Evolutionary conservation across 805 yeast species (phyloP).

Genomic region (Candida khao-thaluensis): DNA sequence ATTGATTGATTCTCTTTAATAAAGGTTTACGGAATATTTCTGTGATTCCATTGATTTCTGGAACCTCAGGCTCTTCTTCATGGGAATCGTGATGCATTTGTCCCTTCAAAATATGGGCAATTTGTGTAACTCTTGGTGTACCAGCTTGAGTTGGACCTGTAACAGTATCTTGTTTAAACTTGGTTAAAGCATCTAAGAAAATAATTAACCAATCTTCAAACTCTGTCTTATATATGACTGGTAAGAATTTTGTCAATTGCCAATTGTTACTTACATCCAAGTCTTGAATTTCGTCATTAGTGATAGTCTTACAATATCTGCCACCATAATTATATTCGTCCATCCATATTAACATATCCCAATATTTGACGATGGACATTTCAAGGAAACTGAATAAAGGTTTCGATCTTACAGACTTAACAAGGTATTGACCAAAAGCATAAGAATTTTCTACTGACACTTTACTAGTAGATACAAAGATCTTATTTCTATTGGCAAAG

Average conservation of each 20-base stretch:
- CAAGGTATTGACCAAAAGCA: conserved; percentile 83
- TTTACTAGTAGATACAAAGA: conserved; percentile 73
- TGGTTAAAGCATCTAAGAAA: conserved; percentile 67
- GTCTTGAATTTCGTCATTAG: conserved; percentile 43
- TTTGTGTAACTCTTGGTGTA: conserved; percentile 68
- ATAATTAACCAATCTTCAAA: conserved; percentile 85
- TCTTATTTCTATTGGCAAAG: conserved; percentile 74
- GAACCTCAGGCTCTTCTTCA: conserved; percentile 23
- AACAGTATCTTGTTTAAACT: conserved; percentile 45
- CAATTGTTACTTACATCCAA: conserved; percentile 60
- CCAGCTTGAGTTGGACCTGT: conserved; percentile 36
- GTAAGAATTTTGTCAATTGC: conserved; percentile 77
- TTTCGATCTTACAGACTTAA: conserved; percentile 73
- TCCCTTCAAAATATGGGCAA: conserved; percentile 52
- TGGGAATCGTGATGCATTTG: conserved; percentile 35
- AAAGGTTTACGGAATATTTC: conserved; percentile 62
- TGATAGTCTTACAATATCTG: conserved; percentile 47
- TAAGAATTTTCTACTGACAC: conserved; percentile 80
- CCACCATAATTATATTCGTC: conserved; percentile 89
- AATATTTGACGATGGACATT: conserved; percentile 66
- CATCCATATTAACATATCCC: conserved; percentile 97
- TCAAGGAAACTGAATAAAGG: conserved; percentile 84
- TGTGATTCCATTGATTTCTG: conserved; percentile 49
- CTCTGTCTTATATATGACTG: conserved; percentile 72
- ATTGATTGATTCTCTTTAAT: conserved; percentile 59